Percentiles rank a stretch among this genome's conserved stretches.
phyloP scores from a whole-genome alignment of 306 rosid species.

The Fragaria iinumae region DNA sequence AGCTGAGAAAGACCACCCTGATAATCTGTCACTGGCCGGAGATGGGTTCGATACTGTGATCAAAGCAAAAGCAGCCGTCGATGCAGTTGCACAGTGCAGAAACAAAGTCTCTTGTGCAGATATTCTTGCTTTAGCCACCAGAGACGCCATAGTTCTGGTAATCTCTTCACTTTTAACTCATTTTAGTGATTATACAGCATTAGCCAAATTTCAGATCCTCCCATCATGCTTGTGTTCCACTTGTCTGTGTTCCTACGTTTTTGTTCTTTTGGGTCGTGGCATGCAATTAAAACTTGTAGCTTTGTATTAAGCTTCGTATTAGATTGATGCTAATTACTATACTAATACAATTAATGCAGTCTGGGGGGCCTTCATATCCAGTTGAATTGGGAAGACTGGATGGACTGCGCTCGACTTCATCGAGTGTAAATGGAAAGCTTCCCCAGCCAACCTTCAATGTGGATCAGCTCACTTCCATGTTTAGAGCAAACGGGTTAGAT shows the following conservation, averaged over 20 bases:
- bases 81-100: conserved; percentile 54
- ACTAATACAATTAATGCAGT: conserved; percentile 31
- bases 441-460: conserved; percentile 59
- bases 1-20: conserved; percentile 83
- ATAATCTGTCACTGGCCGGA: conserved; percentile 79
- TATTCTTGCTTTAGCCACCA: conserved; percentile 74
- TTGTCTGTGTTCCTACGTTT: background rate
- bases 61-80: conserved; percentile 75
- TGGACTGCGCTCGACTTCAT: conserved; percentile 53
- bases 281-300: background rate
- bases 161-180: background rate
- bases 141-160: conserved; percentile 70
- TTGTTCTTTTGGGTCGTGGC: background rate
- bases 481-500: conserved; percentile 47
- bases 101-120: conserved; percentile 88
- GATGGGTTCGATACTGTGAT: conserved; percentile 83
- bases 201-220: background rate
- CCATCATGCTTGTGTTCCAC: background rate
- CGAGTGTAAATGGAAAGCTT: conserved; percentile 58
- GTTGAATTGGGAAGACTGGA: conserved; percentile 85
- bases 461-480: conserved; percentile 66
- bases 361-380: conserved; percentile 70
- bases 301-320: background rate
- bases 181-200: background rate
- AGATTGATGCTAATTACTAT: background rate